phyloP scores from a whole-genome alignment of 495 filamentous ascomycete species.

The Penicillium roqueforti region DNA sequence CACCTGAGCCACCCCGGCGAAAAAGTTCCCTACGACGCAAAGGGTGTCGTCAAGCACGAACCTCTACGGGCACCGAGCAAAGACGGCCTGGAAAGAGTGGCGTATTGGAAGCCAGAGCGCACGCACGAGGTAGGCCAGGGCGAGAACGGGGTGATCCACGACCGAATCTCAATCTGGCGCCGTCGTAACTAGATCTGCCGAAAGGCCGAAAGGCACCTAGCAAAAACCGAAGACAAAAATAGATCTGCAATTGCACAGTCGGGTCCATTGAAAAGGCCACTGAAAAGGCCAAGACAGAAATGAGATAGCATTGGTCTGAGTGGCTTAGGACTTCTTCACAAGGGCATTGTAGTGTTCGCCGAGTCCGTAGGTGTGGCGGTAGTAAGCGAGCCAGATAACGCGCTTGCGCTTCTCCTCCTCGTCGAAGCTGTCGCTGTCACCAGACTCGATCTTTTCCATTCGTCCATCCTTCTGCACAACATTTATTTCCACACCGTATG shows the following conservation, averaged over 20 bases:
- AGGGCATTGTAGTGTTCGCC: conserved; percentile 98
- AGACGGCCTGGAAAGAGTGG: conserved; percentile 53
- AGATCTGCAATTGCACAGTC: conserved; percentile 2
- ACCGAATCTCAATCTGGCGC: conserved; percentile 39
- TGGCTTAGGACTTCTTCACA: conserved; percentile 22
- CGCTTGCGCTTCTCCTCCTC: conserved; percentile 41
- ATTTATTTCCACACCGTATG: conserved; percentile 76
- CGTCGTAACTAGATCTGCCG: conserved; percentile 24
- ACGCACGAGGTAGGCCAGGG: conserved; percentile 54
- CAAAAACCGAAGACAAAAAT: conserved; percentile 1
- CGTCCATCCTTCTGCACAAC: conserved; percentile 78
- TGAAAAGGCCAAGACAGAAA: not conserved
- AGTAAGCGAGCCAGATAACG: conserved; percentile 88
- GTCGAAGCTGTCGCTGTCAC: conserved; percentile 37
- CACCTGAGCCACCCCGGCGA: conserved; percentile 64
- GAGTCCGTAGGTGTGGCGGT: conserved; percentile 83
- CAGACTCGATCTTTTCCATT: conserved; percentile 68
- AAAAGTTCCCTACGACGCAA: conserved; percentile 56
- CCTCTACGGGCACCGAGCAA: conserved; percentile 36
- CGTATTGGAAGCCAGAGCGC: conserved; percentile 60
- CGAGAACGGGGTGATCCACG: conserved; percentile 32
- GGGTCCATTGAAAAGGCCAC: too few species aligned
- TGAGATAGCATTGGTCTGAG: not conserved
- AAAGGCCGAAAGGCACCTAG: not conserved
- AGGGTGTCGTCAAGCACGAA: conserved; percentile 47